Base-by-base conservation (phyloP, 1,284 basidiomycete species). In the Tylopilus sp. region DNA sequence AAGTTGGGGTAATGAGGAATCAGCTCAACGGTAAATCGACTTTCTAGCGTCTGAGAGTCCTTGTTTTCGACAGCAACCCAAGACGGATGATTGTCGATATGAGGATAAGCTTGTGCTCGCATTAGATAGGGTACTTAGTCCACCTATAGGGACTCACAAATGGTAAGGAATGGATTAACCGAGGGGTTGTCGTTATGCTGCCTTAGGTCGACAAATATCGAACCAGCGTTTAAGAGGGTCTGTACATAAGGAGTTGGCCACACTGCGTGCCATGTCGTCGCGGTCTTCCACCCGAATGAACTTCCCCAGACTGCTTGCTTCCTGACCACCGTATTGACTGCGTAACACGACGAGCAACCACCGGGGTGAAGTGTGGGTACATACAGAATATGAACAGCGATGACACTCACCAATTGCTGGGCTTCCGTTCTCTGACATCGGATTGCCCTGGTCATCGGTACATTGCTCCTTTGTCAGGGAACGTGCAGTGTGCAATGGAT, bases 41-140 rank as follows among this genome's bases (percentile, higher is more conserved):
- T 30, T 15, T 41, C 13, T 29, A 41, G 19, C n/a, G 19, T 34
- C 21, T 35, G 45, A 15, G n/a, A 29, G 16, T 38, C 46, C 13
- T 40, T 37, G 12, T 4, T 10, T 23, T 41, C 29, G n/a, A 37
- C 19, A 12, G 25, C 19, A 42, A 26, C 40, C 18, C 18, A 11
- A 40, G 51, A 39, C 15, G 75, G 73, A 51, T 78, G 77, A n/a
- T 79, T 56, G 41, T 75, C 67, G 31, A 80, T 66, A 55, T 68
- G 53, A 33, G 78, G 77, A 56, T 80, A 79, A 0, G 66, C 76
- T 75, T 38, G 18, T 26, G 16, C 41, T 37, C n/a, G 11, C 16
- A 29, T 60, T 28, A 64, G 58, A 45, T 35, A 43, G 13, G 2
- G 25, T 23, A 4, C n/a, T 36, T 39, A 6, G 28, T 23, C 16